Percentiles rank a stretch among this genome's conserved stretches.
Conservation (phyloP, 177 flowering plant species). For the Telopea speciosissima region DNA sequence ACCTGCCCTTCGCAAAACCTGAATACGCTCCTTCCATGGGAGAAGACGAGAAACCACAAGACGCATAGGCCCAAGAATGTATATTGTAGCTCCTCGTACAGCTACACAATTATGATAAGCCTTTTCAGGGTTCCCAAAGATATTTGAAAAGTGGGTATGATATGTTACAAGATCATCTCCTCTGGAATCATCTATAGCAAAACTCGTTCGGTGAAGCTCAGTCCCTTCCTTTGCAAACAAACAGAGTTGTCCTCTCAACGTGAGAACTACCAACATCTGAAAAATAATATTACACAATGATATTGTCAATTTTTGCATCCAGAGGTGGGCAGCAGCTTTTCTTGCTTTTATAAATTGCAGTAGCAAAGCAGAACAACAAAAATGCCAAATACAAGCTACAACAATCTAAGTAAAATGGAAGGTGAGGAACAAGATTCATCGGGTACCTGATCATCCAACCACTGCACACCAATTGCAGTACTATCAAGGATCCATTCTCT, state of each 20-base stretch:
- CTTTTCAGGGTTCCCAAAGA: conserved; percentile 93
- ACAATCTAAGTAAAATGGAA: background rate
- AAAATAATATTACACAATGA: conserved; percentile 12
- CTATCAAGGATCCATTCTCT: conserved; percentile 82
- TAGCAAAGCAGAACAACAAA: background rate
- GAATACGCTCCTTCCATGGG: conserved; percentile 94
- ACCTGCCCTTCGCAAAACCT: conserved; percentile 86
- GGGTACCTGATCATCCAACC: conserved; percentile 90
- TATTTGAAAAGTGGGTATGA: conserved; percentile 68
- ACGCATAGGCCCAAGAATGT: conserved; percentile 68
- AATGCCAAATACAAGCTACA: background rate
- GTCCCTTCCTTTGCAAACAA: conserved; percentile 79
- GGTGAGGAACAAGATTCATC: background rate
- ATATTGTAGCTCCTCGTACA: conserved; percentile 82
- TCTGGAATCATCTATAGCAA: conserved; percentile 46
- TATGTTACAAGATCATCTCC: conserved; percentile 72
- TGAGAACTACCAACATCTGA: conserved; percentile 92
- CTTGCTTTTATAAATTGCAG: background rate
- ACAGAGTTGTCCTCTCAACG: conserved; percentile 65
- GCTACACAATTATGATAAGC: conserved; percentile 82
- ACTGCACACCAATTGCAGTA: conserved; percentile 77
- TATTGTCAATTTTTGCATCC: background rate
- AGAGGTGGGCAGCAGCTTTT: background rate
- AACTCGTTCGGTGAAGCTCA: conserved; percentile 80
- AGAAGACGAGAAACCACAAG: conserved; percentile 87